These are phyloP conservation scores for Saprolegnia parasitica DNA, from an alignment of 352 stramenopile genomes.

Conservation along the genomic window DNA sequence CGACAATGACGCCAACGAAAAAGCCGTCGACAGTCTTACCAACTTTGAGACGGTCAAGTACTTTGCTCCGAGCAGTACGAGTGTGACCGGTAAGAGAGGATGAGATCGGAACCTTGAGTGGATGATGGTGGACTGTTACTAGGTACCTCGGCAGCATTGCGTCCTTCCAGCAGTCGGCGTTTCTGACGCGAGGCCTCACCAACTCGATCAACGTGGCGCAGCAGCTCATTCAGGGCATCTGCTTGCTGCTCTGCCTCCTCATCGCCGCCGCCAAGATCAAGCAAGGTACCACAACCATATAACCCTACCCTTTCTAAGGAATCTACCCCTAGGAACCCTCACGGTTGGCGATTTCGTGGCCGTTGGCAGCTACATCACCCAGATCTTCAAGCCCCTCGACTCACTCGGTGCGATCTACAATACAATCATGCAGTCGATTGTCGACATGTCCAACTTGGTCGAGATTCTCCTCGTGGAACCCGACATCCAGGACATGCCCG, in stretches of 20 bases:
- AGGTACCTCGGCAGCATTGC: constrained; percentile 70
- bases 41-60: constrained; percentile 98
- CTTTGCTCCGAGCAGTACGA: constrained; percentile 93
- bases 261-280: constrained; percentile 55
- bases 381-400: constrained; percentile 96
- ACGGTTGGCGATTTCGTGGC: constrained; percentile 94
- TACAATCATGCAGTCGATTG: constrained; percentile 93
- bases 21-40: constrained; percentile 93
- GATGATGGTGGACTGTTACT: background rate
- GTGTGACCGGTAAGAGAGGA: constrained; percentile 34
- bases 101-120: background rate
- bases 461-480: constrained; percentile 92
- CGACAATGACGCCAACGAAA: constrained; percentile 96
- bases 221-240: constrained; percentile 88
- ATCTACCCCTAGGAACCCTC: constrained; percentile 47
- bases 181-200: constrained; percentile 87
- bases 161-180: constrained; percentile 86
- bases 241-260: constrained; percentile 67
- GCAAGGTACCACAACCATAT: constrained; percentile 26
- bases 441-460: constrained; percentile 95
- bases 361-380: constrained; percentile 90
- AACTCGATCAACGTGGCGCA: constrained; percentile 93
- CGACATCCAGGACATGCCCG: constrained; percentile 85
- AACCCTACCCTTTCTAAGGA: background rate
- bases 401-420: constrained; percentile 96